Conservation (phyloP, 768 basidiomycete genomes). For the Russula abietina region DNA sequence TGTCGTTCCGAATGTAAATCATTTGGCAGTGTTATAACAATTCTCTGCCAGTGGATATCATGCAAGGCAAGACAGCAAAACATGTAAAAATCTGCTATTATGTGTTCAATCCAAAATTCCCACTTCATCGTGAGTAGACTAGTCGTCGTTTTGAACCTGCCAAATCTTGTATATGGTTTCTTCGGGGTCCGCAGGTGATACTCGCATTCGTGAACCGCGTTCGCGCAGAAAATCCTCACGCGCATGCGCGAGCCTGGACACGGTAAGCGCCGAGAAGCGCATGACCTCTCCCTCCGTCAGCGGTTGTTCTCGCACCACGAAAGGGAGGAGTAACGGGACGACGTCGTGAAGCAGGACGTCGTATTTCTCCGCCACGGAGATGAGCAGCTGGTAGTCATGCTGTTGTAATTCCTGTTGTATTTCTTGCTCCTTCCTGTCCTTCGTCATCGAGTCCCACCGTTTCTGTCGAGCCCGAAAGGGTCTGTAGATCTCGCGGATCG, state of each 20-base stretch:
- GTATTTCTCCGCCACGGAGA: constrained; percentile 13
- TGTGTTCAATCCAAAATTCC: too few relatives aligned
- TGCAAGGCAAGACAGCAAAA: too few relatives aligned
- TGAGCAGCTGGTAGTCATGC: constrained; percentile 4
- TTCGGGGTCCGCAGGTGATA: not conserved
- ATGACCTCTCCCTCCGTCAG: constrained; percentile 14
- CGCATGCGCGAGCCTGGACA: constrained; percentile 13
- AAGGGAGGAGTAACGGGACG: constrained; percentile 1
- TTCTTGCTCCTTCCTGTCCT: not conserved
- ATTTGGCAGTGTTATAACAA: too few relatives aligned
- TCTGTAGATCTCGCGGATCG: constrained; percentile 12
- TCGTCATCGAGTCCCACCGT: not conserved
- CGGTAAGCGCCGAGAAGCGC: constrained; percentile 6
- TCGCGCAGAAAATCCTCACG: constrained; percentile 9
- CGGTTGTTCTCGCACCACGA: not conserved
- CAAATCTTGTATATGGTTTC: constrained; percentile 7
- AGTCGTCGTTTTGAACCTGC: not conserved
- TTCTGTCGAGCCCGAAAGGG: not conserved
- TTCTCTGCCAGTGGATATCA: too few relatives aligned
- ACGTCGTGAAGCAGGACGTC: not conserved
- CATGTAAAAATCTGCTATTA: too few relatives aligned
- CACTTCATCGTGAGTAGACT: too few relatives aligned
- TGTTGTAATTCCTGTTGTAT: not conserved
- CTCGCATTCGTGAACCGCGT: too few relatives aligned
- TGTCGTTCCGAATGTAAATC: too few relatives aligned